These are phyloP conservation scores for Phoenix roebelenii DNA, from an alignment of 176 grass and related monocot genomes.

Conservation along the genomic window DNA sequence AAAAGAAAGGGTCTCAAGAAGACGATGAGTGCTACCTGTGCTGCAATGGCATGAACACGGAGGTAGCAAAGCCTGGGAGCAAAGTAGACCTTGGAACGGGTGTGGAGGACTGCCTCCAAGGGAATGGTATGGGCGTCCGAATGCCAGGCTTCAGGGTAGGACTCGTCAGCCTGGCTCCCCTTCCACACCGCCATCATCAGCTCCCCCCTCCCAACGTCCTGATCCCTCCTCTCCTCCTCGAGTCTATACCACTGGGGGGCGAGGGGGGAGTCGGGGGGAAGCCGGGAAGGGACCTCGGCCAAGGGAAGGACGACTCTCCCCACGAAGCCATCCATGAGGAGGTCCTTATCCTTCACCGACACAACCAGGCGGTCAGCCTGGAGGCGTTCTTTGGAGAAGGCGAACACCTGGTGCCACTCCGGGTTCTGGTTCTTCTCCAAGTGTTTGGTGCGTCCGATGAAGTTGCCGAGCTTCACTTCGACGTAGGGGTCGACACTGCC, in stretches of 20 bases:
- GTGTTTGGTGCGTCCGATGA: constrained; percentile 1
- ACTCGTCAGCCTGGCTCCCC: constrained; percentile 22
- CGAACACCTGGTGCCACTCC: constrained; percentile 15
- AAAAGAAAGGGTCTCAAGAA: too few relatives aligned
- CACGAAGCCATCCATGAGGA: not conserved
- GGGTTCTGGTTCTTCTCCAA: constrained; percentile 9
- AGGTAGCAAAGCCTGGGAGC: constrained; percentile 33
- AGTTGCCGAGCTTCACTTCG: constrained; percentile 10
- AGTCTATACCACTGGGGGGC: constrained; percentile 22
- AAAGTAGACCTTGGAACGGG: constrained; percentile 19
- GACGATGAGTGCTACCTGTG: not conserved
- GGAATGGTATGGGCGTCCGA: constrained; percentile 2
- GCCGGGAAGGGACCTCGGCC: constrained; percentile 1
- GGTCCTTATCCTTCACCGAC: constrained; percentile 1
- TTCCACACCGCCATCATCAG: constrained; percentile 19
- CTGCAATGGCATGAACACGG: constrained; percentile 26
- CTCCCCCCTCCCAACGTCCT: not conserved
- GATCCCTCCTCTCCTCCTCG: not conserved
- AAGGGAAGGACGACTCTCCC: not conserved
- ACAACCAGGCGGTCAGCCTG: not conserved
- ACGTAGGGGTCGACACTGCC: constrained; percentile 21
- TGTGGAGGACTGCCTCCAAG: not conserved
- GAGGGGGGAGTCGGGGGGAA: constrained; percentile 7
- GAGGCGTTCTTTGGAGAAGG: not conserved
- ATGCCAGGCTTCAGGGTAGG: constrained; percentile 6